These are phyloP conservation scores for Fusarium verticillioides DNA, from an alignment of 2,329 filamentous ascomycete species.

Conservation along the genomic window DNA sequence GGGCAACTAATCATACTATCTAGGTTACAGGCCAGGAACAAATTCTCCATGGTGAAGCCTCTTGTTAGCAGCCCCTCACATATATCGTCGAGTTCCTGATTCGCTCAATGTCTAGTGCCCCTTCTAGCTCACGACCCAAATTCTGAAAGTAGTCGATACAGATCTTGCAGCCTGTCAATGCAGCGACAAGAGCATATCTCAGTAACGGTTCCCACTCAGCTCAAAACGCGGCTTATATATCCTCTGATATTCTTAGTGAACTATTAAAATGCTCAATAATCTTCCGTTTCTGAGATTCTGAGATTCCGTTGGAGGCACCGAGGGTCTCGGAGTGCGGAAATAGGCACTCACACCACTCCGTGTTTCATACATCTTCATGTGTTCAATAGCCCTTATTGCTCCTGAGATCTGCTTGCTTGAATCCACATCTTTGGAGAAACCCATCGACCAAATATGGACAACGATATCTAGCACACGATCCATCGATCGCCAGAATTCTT, in stretches of 20 bases:
- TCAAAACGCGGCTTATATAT: background rate
- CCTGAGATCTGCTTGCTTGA: fast-evolving
- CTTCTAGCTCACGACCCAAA: fast-evolving
- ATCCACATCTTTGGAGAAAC: too few species aligned
- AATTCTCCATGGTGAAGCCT: too few species aligned
- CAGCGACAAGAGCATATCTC: background rate
- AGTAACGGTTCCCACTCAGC: background rate
- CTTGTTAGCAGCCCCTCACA: background rate
- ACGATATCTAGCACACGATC: background rate
- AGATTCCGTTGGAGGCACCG: fast-evolving
- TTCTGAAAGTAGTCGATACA: background rate
- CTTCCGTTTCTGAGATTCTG: background rate
- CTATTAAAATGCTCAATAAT: background rate
- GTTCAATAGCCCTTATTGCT: background rate
- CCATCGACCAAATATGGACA: background rate
- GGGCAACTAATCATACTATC: too few species aligned
- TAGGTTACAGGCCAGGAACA: too few species aligned
- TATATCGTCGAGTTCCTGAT: background rate
- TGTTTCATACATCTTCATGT: fast-evolving
- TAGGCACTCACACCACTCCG: too few species aligned
- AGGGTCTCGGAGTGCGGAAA: background rate
- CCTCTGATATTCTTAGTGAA: background rate
- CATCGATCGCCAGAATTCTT: background rate
- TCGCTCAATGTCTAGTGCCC: background rate
- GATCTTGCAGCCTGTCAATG: background rate